phyloP scores from a whole-genome alignment of 2,329 filamentous ascomycete genomes.

The Colletotrichum sp. region DNA sequence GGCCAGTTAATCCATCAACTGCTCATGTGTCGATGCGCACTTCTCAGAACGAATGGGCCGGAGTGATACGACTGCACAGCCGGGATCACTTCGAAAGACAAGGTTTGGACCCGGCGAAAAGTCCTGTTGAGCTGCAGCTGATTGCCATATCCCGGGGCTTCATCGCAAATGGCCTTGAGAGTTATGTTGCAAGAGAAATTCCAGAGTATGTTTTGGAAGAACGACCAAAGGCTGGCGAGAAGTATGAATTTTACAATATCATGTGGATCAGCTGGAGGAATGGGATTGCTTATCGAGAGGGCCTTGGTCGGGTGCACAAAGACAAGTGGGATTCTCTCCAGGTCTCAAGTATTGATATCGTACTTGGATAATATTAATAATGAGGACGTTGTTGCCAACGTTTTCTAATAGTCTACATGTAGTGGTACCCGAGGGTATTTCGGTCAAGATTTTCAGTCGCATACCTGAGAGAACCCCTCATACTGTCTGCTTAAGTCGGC shows the following conservation, averaged over 20 bases:
- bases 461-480: not conserved
- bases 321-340: not conserved
- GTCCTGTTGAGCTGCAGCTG: not conserved
- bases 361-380: not conserved
- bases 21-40: not conserved
- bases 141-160: not conserved
- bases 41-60: not conserved
- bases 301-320: not conserved
- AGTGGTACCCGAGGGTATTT: not conserved
- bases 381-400: not conserved
- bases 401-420: not conserved
- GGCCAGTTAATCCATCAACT: not conserved
- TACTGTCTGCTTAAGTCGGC: not conserved
- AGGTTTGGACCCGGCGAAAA: not conserved
- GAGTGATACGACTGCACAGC: not conserved
- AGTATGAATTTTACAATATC: not conserved
- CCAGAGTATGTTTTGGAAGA: not conserved
- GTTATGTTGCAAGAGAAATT: not conserved
- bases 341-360: not conserved
- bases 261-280: not conserved
- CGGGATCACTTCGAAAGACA: not conserved
- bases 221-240: not conserved
- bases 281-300: not conserved
- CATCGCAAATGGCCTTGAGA: not conserved
- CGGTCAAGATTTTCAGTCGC: not conserved